These are phyloP conservation scores for Komagataella pseudopastoris DNA, from an alignment of 805 yeast genomes.

Conservation along the genomic window DNA sequence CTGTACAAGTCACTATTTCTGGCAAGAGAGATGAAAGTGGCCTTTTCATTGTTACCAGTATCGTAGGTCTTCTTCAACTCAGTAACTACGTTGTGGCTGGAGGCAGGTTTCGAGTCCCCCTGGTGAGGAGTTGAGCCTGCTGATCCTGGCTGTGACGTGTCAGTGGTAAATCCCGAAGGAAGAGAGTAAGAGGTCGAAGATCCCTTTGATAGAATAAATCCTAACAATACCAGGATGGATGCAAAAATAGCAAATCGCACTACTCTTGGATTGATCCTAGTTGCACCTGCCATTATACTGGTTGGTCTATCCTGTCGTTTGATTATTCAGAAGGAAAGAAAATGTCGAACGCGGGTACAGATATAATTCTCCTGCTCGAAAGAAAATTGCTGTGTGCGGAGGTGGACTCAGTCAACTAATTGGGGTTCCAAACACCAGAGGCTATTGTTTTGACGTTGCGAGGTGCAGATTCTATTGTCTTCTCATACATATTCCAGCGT, in stretches of 20 bases:
- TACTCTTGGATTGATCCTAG: slow-evolving; percentile 31
- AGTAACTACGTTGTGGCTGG: slow-evolving; percentile 4
- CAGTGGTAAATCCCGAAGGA: neutral
- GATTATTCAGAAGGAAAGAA: neutral
- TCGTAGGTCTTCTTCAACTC: slow-evolving; percentile 5
- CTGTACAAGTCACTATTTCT: slow-evolving; percentile 60
- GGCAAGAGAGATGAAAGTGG: slow-evolving; percentile 72
- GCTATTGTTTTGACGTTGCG: too few species aligned
- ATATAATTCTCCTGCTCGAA: neutral
- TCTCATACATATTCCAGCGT: too few species aligned
- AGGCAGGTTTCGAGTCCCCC: slow-evolving; percentile 5
- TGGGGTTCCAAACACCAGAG: too few species aligned
- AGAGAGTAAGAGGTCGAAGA: slow-evolving; percentile 19
- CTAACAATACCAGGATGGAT: slow-evolving; percentile 28
- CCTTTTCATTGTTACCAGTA: slow-evolving; percentile 35
- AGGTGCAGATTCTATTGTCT: too few species aligned
- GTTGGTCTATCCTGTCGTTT: neutral
- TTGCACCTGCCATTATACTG: slow-evolving; percentile 16
- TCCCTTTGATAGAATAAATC: slow-evolving; percentile 34
- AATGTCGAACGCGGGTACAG: neutral
- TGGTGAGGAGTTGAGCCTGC: neutral
- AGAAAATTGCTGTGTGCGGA: neutral
- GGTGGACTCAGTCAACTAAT: neutral
- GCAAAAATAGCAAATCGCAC: slow-evolving; percentile 35
- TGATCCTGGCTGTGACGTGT: neutral